phyloP scores from a whole-genome alignment of 129 eudicot species.

The Pseudognaphalium luteoalbum region DNA sequence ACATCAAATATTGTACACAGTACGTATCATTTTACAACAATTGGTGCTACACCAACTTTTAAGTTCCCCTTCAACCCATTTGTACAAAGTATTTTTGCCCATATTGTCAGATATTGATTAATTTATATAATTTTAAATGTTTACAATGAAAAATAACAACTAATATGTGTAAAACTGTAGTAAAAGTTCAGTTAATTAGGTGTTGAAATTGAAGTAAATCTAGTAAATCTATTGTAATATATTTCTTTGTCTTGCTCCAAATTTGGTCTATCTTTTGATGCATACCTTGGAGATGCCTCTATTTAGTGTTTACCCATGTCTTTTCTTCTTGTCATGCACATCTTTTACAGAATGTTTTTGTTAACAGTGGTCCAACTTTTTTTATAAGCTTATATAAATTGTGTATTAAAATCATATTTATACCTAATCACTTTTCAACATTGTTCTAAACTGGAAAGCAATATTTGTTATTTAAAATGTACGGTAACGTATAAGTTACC shows the following conservation, averaged over 20 bases:
- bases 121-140: not conserved
- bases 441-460: conserved; percentile 5
- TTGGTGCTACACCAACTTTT: too few relatives aligned
- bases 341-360: not conserved
- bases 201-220: not conserved
- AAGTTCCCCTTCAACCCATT: not conserved
- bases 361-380: not conserved
- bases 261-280: not conserved
- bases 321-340: too few relatives aligned
- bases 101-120: not conserved
- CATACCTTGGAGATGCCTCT: too few relatives aligned
- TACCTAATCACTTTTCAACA: not conserved
- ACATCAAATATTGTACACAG: not conserved
- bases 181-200: not conserved
- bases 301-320: not conserved
- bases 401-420: not conserved
- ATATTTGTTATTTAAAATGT: conserved; percentile 20
- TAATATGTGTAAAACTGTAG: too few relatives aligned
- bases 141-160: too few relatives aligned
- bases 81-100: not conserved
- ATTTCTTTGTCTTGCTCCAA: not conserved
- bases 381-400: not conserved
- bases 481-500: conserved; percentile 16
- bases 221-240: too few relatives aligned
- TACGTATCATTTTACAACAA: too few relatives aligned